These are phyloP conservation scores for Huiozyma sinensis DNA, from an alignment of 805 yeast genomes.

Conservation along the genomic window DNA sequence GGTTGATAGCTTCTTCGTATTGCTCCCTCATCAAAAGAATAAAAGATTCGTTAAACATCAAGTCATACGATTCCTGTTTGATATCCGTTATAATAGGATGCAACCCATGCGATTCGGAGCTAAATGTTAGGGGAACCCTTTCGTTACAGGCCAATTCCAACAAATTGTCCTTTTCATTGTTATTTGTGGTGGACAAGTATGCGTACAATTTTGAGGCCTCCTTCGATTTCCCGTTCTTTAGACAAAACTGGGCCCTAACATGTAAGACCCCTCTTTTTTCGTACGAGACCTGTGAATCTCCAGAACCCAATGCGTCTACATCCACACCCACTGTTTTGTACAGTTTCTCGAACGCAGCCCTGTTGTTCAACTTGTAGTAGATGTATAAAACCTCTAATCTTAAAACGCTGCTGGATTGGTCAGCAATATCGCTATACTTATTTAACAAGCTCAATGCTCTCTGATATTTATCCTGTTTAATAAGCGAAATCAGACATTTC, in stretches of 20 bases:
- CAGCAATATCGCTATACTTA: conserved; percentile 29
- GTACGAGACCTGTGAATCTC: conserved; percentile 2
- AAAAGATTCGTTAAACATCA: conserved; percentile 53
- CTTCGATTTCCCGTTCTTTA: conserved; percentile 39
- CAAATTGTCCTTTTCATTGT: conserved; percentile 30
- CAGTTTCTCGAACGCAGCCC: conserved; percentile 21
- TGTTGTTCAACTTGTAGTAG: conserved; percentile 43
- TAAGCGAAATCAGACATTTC: conserved; percentile 47
- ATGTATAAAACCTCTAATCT: conserved; percentile 51
- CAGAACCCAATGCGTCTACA: not conserved
- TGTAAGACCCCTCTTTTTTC: conserved; percentile 34
- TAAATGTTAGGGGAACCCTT: conserved; percentile 52
- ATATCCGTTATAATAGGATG: conserved; percentile 9
- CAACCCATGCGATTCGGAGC: conserved; percentile 8
- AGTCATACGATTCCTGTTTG: conserved; percentile 41
- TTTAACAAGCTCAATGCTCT: conserved; percentile 38
- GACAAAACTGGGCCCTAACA: conserved; percentile 42
- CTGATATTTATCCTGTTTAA: conserved; percentile 53
- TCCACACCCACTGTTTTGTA: conserved; percentile 13
- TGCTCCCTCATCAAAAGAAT: conserved; percentile 38
- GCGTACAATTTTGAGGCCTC: conserved; percentile 44
- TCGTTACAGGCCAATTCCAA: conserved; percentile 58
- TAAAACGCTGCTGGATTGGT: conserved; percentile 26
- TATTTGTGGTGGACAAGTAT: conserved; percentile 31
- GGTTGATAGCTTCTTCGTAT: conserved; percentile 30